phyloP scores from a whole-genome alignment of 2,329 filamentous ascomycete species.

The Aspergillus sp. region DNA sequence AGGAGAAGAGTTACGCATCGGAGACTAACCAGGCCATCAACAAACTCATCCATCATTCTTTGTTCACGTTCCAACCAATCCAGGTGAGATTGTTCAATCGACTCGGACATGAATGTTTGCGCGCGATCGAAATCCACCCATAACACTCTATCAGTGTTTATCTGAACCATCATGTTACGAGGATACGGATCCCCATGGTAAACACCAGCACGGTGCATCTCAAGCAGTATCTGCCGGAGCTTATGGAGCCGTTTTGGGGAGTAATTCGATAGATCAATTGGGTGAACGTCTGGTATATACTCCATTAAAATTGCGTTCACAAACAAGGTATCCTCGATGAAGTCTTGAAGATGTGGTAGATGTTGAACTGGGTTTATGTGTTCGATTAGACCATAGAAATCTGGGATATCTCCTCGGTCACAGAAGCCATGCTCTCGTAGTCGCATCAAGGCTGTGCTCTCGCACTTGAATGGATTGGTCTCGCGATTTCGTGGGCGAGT shows the following conservation, averaged over 20 bases:
- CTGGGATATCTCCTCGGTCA: neutral
- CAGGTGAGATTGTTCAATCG: neutral
- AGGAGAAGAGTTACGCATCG: neutral
- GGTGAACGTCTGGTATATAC: neutral
- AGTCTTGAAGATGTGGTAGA: neutral
- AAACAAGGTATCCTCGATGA: neutral
- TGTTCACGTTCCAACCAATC: neutral
- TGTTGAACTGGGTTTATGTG: neutral
- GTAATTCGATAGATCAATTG: neutral
- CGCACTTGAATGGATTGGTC: neutral
- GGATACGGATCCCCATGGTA: neutral
- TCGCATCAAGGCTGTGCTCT: neutral
- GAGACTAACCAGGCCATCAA: neutral
- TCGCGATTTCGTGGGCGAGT: neutral
- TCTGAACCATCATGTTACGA: neutral
- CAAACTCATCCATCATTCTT: neutral
- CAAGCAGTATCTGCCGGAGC: neutral
- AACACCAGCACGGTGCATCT: neutral
- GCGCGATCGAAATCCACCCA: constrained; percentile 4
- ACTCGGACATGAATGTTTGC: neutral
- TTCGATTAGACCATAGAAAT: neutral
- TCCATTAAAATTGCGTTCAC: neutral
- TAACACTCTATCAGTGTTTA: neutral
- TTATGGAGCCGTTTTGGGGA: neutral
- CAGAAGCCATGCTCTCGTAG: neutral